Evolutionary conservation across 768 basidiomycete species (phyloP), one percentile per base, ranked within the genome.

Genomic region (Panaeolus papilionaceus): DNA sequence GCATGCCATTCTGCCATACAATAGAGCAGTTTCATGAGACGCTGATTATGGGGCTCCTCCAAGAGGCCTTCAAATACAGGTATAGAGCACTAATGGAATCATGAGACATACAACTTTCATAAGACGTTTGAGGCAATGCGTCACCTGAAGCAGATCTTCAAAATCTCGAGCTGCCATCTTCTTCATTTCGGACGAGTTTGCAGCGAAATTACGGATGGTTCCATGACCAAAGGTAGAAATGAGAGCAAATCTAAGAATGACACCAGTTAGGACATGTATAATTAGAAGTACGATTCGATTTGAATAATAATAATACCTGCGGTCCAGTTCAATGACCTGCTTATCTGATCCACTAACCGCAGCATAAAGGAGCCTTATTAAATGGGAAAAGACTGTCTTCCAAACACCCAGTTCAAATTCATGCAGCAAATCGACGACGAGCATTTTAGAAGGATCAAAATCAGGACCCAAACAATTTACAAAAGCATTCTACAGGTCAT

Each of bases 321-420:
- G n/a, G 64, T 83, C 75, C 1, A 83, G 66, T 39, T 77, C 74
- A 28, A 63, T 61, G 0, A 82, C 74, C 2, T 70, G 26, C 0
- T 67, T 64, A 14, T 74, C 74, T 26, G 68, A 64, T 62, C 69
- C 72, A 16, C 67, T 61, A 26, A 33, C 67, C 1, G 70, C 73
- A 9, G 78, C 73, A 69, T 77, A 71, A 1, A 82, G 70, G n/a
- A 82, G 69, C 0, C 78, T 73, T 5, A 83, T 73, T 0, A 83
- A 69, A 61, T 84, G 82, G 0, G 71, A 75, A 38, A 85, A 79
- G 0, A 81, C 28, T 0, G 70, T 23, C 64, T 81, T 82, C 79
- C 79, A 82, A 2, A 80, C 77, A 10, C 83, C 82, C 0, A 80
- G 71, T 62, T 83, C 81, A 71, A 82, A 76, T 64, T 83, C 79